phyloP scores from a whole-genome alignment of 768 basidiomycete genomes.

The Daedaleopsis sinensis region DNA sequence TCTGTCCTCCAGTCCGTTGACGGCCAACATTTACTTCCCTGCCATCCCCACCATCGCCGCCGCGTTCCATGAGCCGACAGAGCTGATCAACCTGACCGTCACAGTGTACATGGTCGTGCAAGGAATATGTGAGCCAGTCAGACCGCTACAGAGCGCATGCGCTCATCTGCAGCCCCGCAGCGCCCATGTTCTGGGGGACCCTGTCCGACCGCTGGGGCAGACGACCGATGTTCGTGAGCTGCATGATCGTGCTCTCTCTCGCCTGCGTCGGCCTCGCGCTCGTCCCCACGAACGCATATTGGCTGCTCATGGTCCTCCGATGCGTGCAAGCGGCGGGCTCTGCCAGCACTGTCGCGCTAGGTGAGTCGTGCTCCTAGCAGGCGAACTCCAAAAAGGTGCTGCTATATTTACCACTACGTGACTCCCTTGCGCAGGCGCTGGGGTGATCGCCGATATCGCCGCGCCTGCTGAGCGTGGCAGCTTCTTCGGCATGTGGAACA shows the following conservation, averaged over 20 bases:
- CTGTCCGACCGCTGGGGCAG: constrained; percentile 69
- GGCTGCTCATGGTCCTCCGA: constrained; percentile 79
- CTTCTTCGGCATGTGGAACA: constrained; percentile 66
- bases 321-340: constrained; percentile 81
- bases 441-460: constrained; percentile 80
- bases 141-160: background rate
- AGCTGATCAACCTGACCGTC: constrained; percentile 80
- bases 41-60: constrained; percentile 69
- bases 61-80: constrained; percentile 66
- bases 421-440: constrained; percentile 50
- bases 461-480: constrained; percentile 72
- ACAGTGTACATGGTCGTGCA: constrained; percentile 77
- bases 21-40: constrained; percentile 79
- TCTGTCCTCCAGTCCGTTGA: constrained; percentile 37
- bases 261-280: constrained; percentile 68
- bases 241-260: constrained; percentile 61
- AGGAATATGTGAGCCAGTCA: constrained; percentile 51
- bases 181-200: constrained; percentile 66
- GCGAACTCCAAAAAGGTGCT: no score
- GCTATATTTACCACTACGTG: background rate
- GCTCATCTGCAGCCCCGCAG: constrained; percentile 17
- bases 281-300: constrained; percentile 63
- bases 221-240: constrained; percentile 62
- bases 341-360: constrained; percentile 77
- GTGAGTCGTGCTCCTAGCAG: constrained; percentile 45